Conservation (phyloP, 768 basidiomycete species). For the Hygrocybe punicea region DNA sequence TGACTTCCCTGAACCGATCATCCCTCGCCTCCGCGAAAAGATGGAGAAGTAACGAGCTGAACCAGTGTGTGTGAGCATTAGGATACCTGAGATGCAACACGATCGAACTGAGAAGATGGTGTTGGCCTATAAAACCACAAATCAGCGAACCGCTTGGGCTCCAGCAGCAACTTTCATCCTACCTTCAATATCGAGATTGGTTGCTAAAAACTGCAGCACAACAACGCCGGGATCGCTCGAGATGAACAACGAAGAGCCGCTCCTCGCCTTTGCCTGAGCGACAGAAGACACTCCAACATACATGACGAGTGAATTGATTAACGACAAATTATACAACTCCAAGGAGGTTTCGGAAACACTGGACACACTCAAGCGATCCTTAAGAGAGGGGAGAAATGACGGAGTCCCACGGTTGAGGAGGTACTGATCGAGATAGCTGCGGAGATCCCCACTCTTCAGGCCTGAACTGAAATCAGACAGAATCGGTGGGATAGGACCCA, state of each 20-base stretch:
- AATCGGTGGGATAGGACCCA: slow-evolving; percentile 89
- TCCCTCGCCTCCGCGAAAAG: slow-evolving; percentile 79
- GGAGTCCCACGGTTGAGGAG: slow-evolving; percentile 72
- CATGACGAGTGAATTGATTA: slow-evolving; percentile 93
- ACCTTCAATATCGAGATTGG: slow-evolving; percentile 91
- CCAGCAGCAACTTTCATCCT: slow-evolving; percentile 21
- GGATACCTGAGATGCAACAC: slow-evolving; percentile 95
- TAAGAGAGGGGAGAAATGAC: slow-evolving; percentile 71
- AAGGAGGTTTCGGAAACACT: slow-evolving; percentile 43
- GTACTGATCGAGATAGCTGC: slow-evolving; percentile 77
- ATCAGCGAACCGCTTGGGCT: slow-evolving; percentile 1
- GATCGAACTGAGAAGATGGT: slow-evolving; percentile 89
- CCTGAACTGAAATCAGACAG: slow-evolving; percentile 86
- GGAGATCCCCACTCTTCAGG: slow-evolving; percentile 77
- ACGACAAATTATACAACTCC: slow-evolving; percentile 78
- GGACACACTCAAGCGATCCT: slow-evolving; percentile 65
- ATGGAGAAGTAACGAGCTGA: slow-evolving; percentile 84
- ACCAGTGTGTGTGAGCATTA: slow-evolving; percentile 98
- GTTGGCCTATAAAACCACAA: slow-evolving; percentile 64
- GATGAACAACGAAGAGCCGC: slow-evolving; percentile 77
- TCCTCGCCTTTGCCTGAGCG: slow-evolving; percentile 81
- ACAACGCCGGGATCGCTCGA: slow-evolving; percentile 80
- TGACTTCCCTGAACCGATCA: slow-evolving; percentile 74
- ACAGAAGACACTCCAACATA: slow-evolving; percentile 94
- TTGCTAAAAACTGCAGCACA: slow-evolving; percentile 76